phyloP scores from a whole-genome alignment of 2,329 filamentous ascomycete species.

The Tolypocladium capitatum region DNA sequence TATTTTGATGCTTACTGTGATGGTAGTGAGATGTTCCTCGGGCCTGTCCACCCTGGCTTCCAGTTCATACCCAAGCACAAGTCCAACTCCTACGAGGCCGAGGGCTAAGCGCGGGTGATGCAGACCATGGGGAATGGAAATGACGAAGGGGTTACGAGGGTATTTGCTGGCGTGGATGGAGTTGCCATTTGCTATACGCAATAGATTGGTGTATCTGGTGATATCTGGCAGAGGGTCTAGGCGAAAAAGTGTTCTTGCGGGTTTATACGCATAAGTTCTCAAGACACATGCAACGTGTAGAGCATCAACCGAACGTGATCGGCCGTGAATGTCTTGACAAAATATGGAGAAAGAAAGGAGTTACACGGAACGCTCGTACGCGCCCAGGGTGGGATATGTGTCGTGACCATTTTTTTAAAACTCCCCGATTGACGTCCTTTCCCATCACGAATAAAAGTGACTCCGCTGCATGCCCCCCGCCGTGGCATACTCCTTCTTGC shows the following conservation, averaged over 20 bases:
- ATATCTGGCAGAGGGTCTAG: not conserved
- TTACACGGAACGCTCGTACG: not conserved
- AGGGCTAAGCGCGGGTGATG: slow-evolving; percentile 34
- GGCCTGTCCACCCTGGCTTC: slow-evolving; percentile 79
- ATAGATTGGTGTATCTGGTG: not conserved
- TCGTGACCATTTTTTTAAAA: not conserved
- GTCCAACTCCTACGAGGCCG: slow-evolving; percentile 76
- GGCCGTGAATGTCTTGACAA: not conserved
- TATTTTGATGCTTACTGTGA: slow-evolving; percentile 6
- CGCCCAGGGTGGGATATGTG: not conserved
- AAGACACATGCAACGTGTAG: not conserved
- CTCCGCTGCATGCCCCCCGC: slow-evolving; percentile 44
- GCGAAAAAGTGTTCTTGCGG: not conserved
- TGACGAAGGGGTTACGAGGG: too few relatives aligned
- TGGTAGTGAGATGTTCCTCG: slow-evolving; percentile 88
- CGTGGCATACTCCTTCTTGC: slow-evolving; percentile 39
- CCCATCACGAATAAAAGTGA: slow-evolving; percentile 40
- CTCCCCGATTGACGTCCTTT: not conserved
- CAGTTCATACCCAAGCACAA: slow-evolving; percentile 97
- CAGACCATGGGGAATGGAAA: not conserved
- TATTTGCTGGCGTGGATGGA: not conserved
- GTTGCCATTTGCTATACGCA: not conserved
- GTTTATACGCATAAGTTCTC: not conserved
- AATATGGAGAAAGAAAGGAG: not conserved
- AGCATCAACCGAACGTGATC: not conserved